Base-by-base conservation (phyloP, 208 protist genomes). In the Acanthamoeba rhysodes region DNA sequence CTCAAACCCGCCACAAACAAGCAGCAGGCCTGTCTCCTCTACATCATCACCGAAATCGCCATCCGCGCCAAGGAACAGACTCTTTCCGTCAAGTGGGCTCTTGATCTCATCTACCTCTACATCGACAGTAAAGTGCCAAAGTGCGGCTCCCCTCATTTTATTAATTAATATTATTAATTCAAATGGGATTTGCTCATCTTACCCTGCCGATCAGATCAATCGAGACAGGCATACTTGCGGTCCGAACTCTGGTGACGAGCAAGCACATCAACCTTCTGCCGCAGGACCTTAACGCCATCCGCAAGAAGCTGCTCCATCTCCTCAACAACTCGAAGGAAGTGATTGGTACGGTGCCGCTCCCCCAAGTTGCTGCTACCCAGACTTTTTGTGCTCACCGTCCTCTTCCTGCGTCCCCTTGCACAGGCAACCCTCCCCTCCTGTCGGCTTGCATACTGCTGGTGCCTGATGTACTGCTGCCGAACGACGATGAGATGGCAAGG, bases 301-400 rank as follows among this genome's bases (percentile, higher is more conserved):
- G 90, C 16, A 94, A 94, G 90, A 94, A 94, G 90, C 66, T 94
- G 64, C 41, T 94, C 32, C 90, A 94, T 27, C 70, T 94, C 12
- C 90, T 94, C 45, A 94, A 48, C 90, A 82, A 76, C 72, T 94
- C 90, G n/a, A 76, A 82, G n/a, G 90, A 94, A 82, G 90, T 94
- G 29, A 82, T 59, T 24, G 34, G 90, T 94, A 82, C 59, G 72
- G 32, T 18, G 14, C 12, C 41, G 41, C 41, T 20, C 9, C 37
- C 8, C 24, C 7, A 53, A n/a, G 18, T 84, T 84, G 18, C 10
- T 84, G 14, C n/a, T 2, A 59, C 55, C 20, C 20, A 62, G 6
- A 66, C 20, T n/a, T 68, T 29, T 29, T 29, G 27, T 12, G 24
- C 27, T 68, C 20, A 24, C 55, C 20, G 55, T 62, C 16, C 20